Conservation (phyloP, 2,329 filamentous ascomycete species). For the Colletotrichum sp. region DNA sequence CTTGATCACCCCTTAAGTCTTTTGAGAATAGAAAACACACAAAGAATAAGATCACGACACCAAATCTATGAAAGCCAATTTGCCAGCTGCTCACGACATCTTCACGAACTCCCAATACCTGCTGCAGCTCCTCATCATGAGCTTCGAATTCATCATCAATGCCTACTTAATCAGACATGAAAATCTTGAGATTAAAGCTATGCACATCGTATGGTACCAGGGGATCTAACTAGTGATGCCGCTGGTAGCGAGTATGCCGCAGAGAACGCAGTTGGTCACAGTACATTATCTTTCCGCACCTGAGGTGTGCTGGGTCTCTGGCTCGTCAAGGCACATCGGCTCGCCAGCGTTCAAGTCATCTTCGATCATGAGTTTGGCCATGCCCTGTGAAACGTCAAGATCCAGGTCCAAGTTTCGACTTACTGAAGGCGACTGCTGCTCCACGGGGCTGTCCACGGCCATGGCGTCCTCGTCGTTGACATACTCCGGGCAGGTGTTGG, state of each 20-base stretch:
- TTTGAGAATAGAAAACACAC: not conserved
- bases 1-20: not conserved
- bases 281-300: not conserved
- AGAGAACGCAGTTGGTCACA: not conserved
- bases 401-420: not conserved
- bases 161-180: fast-evolving
- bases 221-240: not conserved
- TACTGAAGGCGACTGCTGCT: not conserved
- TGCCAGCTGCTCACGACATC: not conserved
- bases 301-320: not conserved
- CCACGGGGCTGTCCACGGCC: not conserved
- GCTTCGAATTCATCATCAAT: not conserved
- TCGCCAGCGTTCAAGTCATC: not conserved
- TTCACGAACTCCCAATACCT: not conserved
- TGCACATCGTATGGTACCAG: not conserved
- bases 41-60: not conserved
- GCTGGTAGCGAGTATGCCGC: not conserved
- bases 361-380: not conserved
- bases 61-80: not conserved
- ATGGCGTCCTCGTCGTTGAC: not conserved
- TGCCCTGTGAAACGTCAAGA: not conserved
- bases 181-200: not conserved
- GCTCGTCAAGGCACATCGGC: not conserved
- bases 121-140: too few relatives aligned
- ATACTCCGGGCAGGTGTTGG: not conserved